Percentiles rank a stretch among this genome's conserved stretches.
phyloP scores from a whole-genome alignment of 2,329 filamentous ascomycete species.

The Fusarium dimerum region DNA sequence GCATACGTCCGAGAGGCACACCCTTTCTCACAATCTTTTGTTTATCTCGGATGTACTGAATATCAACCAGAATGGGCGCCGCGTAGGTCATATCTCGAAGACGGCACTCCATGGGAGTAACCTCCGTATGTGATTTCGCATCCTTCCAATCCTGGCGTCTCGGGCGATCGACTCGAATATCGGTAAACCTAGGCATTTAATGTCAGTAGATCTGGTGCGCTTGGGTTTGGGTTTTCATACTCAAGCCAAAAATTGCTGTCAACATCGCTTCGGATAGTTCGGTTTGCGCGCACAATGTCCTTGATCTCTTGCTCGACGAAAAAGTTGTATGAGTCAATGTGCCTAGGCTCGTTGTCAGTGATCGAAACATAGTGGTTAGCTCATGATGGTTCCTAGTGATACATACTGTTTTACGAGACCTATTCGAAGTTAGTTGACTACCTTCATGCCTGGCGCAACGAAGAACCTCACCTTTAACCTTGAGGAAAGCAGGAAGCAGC shows the following conservation, averaged over 20 bases:
- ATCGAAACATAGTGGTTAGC: background rate
- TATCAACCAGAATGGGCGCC: conserved; percentile 89
- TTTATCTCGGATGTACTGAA: conserved; percentile 83
- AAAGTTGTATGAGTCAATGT: conserved; percentile 98
- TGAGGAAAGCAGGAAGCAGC: conserved; percentile 92
- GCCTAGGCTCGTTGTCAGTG: conserved; percentile 42
- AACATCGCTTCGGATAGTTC: conserved; percentile 85
- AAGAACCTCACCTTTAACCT: conserved; percentile 73
- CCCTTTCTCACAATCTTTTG: conserved; percentile 72
- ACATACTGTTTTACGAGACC: conserved; percentile 82
- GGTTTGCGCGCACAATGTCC: conserved; percentile 92
- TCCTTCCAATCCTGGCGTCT: conserved; percentile 77
- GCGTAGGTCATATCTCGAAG: conserved; percentile 98
- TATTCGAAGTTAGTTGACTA: conserved; percentile 30
- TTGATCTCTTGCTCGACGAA: conserved; percentile 97
- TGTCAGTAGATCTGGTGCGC: conserved; percentile 8
- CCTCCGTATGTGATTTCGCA: conserved; percentile 67
- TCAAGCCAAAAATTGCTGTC: conserved; percentile 92
- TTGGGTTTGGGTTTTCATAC: conserved; percentile 34
- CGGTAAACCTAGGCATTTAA: conserved; percentile 60
- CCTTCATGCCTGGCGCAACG: background rate
- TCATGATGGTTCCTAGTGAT: background rate
- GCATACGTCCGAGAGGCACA: conserved; percentile 85
- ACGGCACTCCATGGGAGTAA: conserved; percentile 95
- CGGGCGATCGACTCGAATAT: conserved; percentile 84